Evolutionary conservation across 208 protist genomes (phyloP).

Genomic region (Porcisia deanei): DNA sequence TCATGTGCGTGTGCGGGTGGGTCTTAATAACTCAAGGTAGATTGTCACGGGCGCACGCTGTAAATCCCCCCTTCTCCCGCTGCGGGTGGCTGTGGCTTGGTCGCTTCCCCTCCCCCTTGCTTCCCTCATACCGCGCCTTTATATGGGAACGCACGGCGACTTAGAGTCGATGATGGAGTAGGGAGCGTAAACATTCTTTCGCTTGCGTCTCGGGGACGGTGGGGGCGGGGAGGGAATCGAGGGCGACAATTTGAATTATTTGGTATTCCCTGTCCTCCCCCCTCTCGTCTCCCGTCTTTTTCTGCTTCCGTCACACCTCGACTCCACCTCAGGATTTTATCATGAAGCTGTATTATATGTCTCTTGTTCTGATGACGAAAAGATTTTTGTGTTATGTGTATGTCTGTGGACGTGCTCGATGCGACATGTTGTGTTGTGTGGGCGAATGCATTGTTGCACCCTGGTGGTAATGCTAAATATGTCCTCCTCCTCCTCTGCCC

Average conservation of each 20-base stretch:
- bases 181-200: neutral
- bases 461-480: neutral
- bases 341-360: neutral
- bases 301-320: neutral
- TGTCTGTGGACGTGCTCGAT: neutral
- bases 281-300: neutral
- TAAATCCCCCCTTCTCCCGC: neutral
- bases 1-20: neutral
- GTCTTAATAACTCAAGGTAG: neutral
- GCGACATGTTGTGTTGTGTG: neutral
- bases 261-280: neutral
- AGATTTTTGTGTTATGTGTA: neutral
- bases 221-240: neutral
- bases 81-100: neutral
- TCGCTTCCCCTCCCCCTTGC: no score
- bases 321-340: neutral
- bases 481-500: neutral
- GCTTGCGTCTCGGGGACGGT: neutral
- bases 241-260: neutral
- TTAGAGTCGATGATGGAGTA: neutral
- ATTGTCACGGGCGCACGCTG: neutral
- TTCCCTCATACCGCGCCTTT: neutral
- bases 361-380: neutral
- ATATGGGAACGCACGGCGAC: neutral
- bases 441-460: neutral